These are phyloP conservation scores for Metarhizium anisopliae DNA, from an alignment of 2,329 filamentous ascomycete species.

Conservation along the genomic window DNA sequence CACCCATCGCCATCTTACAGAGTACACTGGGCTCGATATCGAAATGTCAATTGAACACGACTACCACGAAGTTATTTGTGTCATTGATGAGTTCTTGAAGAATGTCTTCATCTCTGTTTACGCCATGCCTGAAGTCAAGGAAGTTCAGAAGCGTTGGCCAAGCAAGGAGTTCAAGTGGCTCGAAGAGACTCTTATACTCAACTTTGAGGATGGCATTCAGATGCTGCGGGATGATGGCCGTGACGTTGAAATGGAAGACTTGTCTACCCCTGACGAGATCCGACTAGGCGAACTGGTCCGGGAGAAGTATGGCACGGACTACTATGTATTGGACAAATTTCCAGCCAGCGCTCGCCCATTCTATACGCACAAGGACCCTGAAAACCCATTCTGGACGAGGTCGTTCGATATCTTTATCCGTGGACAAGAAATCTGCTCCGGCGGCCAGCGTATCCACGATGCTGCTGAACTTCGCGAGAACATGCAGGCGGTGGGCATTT, in stretches of 20 bases:
- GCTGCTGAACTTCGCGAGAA: slow-evolving; percentile 63
- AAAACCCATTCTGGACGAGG: slow-evolving; percentile 68
- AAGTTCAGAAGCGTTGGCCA: slow-evolving; percentile 76
- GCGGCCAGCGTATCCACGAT: slow-evolving; percentile 88
- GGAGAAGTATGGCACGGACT: slow-evolving; percentile 80
- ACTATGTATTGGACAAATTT: slow-evolving; percentile 93
- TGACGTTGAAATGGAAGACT: slow-evolving; percentile 64
- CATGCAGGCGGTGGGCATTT: slow-evolving; percentile 67
- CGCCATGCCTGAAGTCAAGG: slow-evolving; percentile 58
- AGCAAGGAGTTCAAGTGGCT: slow-evolving; percentile 81
- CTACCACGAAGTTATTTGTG: slow-evolving; percentile 77
- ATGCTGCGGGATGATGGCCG: slow-evolving; percentile 80
- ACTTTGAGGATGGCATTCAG: slow-evolving; percentile 69
- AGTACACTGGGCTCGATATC: slow-evolving; percentile 86
- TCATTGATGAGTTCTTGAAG: slow-evolving; percentile 76
- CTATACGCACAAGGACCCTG: slow-evolving; percentile 78
- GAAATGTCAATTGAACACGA: slow-evolving; percentile 88
- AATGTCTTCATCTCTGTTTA: slow-evolving; percentile 45
- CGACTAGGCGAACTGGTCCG: slow-evolving; percentile 76
- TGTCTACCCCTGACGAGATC: slow-evolving; percentile 80
- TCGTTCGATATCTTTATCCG: slow-evolving; percentile 94
- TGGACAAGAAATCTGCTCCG: slow-evolving; percentile 86
- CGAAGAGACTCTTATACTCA: slow-evolving; percentile 73
- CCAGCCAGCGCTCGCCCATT: slow-evolving; percentile 77
- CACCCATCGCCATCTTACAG: slow-evolving; percentile 86